Evolutionary conservation across 495 filamentous ascomycete genomes (phyloP).

Genomic region (Niebla homalea): DNA sequence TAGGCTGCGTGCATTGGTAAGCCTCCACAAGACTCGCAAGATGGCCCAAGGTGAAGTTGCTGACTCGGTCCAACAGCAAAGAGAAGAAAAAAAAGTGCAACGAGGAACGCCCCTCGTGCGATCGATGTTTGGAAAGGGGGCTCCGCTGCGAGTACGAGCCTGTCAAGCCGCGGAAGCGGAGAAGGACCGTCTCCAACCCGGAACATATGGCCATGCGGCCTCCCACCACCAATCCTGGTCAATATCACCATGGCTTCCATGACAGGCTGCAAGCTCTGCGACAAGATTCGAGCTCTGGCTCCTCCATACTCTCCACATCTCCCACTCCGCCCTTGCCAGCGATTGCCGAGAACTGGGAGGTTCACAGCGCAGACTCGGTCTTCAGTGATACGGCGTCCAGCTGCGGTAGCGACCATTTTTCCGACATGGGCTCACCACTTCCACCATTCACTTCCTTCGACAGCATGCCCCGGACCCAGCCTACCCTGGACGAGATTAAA

Average conservation of each 20-base stretch:
- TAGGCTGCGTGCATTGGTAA: conserved; percentile 48
- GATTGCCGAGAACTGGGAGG: conserved; percentile 20
- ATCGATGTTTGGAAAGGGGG: conserved; percentile 41
- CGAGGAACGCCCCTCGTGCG: conserved; percentile 43
- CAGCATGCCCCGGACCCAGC: conserved; percentile 15
- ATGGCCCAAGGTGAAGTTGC: not conserved
- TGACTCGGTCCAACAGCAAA: conserved; percentile 23
- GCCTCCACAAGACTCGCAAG: conserved; percentile 12
- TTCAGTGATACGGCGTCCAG: conserved; percentile 21
- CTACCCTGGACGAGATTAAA: conserved; percentile 17
- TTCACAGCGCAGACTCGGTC: conserved; percentile 20
- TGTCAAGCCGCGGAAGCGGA: conserved; percentile 43
- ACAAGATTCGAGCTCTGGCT: conserved; percentile 19
- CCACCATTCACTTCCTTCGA: conserved; percentile 18
- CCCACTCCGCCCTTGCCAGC: conserved; percentile 20
- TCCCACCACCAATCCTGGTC: conserved; percentile 19
- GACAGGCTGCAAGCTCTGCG: conserved; percentile 20
- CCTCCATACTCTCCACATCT: conserved; percentile 18
- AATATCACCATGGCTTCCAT: conserved; percentile 17
- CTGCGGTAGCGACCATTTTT: conserved; percentile 18
- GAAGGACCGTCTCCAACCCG: conserved; percentile 24
- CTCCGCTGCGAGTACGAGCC: conserved; percentile 42
- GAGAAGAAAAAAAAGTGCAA: conserved; percentile 58
- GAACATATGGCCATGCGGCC: conserved; percentile 19
- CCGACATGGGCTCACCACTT: conserved; percentile 18